Evolutionary conservation across 345 rosid species (phyloP).

Genomic region (Eucalyptus curtisii): DNA sequence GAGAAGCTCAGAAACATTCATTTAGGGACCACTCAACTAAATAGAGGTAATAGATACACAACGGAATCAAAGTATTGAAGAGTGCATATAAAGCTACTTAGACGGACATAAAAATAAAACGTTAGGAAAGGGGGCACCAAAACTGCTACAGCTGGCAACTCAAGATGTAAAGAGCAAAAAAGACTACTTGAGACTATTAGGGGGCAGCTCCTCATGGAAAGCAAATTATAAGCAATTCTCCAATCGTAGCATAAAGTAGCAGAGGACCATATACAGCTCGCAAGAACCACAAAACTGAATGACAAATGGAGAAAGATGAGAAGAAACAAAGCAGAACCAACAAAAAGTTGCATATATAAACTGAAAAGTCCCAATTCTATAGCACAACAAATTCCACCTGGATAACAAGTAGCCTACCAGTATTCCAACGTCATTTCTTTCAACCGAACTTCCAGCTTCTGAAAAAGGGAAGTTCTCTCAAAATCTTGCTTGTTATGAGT

Average conservation of each 20-base stretch:
- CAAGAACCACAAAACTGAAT: neutral
- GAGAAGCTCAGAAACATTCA: neutral
- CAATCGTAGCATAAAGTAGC: neutral
- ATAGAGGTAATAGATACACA: neutral
- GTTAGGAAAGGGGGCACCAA: neutral
- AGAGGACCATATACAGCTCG: neutral
- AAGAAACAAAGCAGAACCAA: neutral
- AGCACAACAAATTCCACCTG: neutral
- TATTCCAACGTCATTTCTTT: constrained; percentile 91
- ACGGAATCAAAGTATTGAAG: neutral
- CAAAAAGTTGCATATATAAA: neutral
- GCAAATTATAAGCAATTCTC: neutral
- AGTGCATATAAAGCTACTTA: neutral
- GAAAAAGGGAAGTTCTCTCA: constrained; percentile 91
- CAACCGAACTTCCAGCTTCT: constrained; percentile 84
- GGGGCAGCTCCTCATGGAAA: neutral
- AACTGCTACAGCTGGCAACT: neutral
- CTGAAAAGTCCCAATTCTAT: neutral
- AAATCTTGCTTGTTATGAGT: constrained; percentile 96
- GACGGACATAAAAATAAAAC: neutral
- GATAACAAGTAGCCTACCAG: constrained; percentile 36
- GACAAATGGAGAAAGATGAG: neutral
- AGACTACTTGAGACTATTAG: neutral
- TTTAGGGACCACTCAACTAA: neutral
- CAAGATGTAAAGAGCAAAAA: neutral